Evolutionary conservation across 352 stramenopile genomes (phyloP), one percentile per base, ranked within the genome.

Genomic region (Thalassiosira mediterranea): DNA sequence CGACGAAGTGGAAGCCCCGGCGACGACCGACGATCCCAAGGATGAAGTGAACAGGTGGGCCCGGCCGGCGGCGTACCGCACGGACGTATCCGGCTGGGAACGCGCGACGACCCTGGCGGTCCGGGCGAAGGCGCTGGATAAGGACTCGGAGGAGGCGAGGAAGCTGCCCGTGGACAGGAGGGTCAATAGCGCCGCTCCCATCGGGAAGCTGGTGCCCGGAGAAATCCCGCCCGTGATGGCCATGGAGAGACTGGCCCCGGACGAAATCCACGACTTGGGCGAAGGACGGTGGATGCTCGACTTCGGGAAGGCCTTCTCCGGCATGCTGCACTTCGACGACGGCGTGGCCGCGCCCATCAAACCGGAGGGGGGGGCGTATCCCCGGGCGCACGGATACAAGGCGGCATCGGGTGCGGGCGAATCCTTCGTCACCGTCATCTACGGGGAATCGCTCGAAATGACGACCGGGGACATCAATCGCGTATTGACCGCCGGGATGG

Each of bases 251-350:
- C 73, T 82, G 65, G 21, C 38, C 66, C 61, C 70, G 21, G 61
- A 79, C 34, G 70, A 79, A 54, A 63, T 79, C 42, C 70, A 79
- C 46, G 53, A 73, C 62, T 73, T 79, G 37, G 70, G 70, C 7
- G 49, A 21, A 13, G 73, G 73, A n/a, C 40, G 73, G 52, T 82
- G 73, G 73, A n/a, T 82, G 4, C 51, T 82, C 26, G 73, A 81
- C 53, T 81, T 72, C 69, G 72, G 72, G 4, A 81, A 70, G 53
- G 64, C 52, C 1, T 65, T 76, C 13, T 82, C 73, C 7, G 73
- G 73, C 1, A 72, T 82, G 59, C 28, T 82, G 28, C 73, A 77
- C 59, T 82, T 82, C 64, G 66, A 74, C 19, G 47, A 74, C 21
- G 73, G 73, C 44, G 38, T 82, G 11, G 66, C 66, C 13, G 37